These are phyloP conservation scores for Pterocarpus macrocarpus DNA, from an alignment of 306 rosid genomes.

Conservation along the genomic window DNA sequence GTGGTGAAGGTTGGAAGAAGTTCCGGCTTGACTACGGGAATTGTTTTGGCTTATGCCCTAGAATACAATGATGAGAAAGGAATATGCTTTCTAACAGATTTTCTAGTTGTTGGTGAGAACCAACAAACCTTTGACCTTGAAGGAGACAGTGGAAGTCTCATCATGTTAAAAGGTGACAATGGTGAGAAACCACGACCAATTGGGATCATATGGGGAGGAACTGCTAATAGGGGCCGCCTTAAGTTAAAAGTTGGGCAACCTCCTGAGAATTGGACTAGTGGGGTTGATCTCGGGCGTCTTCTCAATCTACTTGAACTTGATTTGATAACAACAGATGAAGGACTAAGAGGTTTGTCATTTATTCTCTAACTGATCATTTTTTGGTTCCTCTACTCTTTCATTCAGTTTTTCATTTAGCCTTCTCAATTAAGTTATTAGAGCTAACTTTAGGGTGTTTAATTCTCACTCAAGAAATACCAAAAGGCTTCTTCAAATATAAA, in stretches of 20 bases:
- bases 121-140: conserved; percentile 98
- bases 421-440: conserved; percentile 20
- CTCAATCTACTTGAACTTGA: conserved; percentile 96
- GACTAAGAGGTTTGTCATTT: conserved; percentile 78
- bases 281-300: conserved; percentile 97
- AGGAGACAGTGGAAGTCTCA: conserved; percentile 99
- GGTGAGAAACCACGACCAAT: conserved; percentile 87
- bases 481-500: conserved; percentile 23
- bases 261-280: conserved; percentile 99
- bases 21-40: conserved; percentile 95
- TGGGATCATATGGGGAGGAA: conserved; percentile 99
- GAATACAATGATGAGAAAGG: conserved; percentile 99
- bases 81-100: conserved; percentile 97
- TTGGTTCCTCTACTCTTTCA: neutral
- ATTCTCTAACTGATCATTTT: conserved; percentile 18
- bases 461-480: conserved; percentile 14
- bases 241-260: conserved; percentile 95
- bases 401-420: neutral
- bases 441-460: conserved; percentile 30
- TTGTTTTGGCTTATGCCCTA: conserved; percentile 94
- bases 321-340: conserved; percentile 89
- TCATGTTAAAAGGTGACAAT: conserved; percentile 82
- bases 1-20: conserved; percentile 99
- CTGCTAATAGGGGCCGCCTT: conserved; percentile 97
- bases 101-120: conserved; percentile 98